Base-by-base conservation (phyloP, 208 protist genomes). In the Herpetomonas samuelpessoai region DNA sequence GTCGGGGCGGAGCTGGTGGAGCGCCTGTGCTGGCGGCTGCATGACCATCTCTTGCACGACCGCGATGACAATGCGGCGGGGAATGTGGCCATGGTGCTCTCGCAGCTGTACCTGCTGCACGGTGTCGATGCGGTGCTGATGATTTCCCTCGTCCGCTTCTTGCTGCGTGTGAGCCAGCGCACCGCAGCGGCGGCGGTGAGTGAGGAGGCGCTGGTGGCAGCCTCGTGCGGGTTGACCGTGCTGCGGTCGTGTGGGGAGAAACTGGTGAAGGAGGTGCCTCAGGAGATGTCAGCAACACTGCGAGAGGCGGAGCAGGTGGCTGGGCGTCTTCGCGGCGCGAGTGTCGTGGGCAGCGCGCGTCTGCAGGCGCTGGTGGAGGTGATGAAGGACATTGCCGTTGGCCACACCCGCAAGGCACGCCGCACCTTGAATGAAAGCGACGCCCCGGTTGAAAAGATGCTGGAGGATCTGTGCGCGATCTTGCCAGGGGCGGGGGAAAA, bases 241-340 rank as follows among this genome's bases (percentile, higher is more conserved):
- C 77, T 95, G 53, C 84, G 88, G 4, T 69, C 71, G 1, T 92
- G 85, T 47, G 88, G 88, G 29, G 88, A 86, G 58, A 92, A 92
- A 55, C 56, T 95, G 12, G 57, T 81, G 25, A 95, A 89, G 71
- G 84, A 95, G 64, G 73, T 71, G 12, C 84, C 85, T 1, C 55
- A 45, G 1, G 73, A 84, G 54, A 65, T 95, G 65, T 81, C 91
- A 26, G 41, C 65, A 22, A 75, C 69, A 7, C 57, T 91, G 47
- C 55, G 63, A n/a, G 74, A 72, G 57, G 83, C 78, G 26, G 67
- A 71, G 29, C 62, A 51, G 26, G 65, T 62, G 9, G 58, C 56
- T 21, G 63, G 50, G 44, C 29, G 51, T 44, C 72, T 71, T 18
- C 35, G n/a, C 30, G 47, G 7, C 29, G 16, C 24, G 50, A 29